Conservation (phyloP, 352 stramenopile genomes). For the Phytophthora brassicae region DNA sequence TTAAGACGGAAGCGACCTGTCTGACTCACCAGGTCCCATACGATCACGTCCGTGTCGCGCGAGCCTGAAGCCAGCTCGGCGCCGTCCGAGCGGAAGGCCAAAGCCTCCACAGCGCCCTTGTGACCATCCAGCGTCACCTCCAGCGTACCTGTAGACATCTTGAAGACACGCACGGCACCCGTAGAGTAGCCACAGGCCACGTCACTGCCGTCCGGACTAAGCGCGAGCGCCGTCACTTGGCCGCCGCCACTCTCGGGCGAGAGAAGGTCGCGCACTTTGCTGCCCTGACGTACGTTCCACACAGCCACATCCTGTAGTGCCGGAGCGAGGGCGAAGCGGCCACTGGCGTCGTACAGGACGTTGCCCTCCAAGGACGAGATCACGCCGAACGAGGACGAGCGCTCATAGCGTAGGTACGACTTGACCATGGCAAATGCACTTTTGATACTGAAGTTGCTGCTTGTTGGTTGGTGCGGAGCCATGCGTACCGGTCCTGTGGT, state of each 20-base stretch:
- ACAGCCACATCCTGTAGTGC: slow-evolving; percentile 90
- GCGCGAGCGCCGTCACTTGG: slow-evolving; percentile 77
- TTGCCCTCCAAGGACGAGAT: slow-evolving; percentile 90
- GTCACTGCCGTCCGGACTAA: slow-evolving; percentile 76
- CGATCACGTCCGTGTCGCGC: slow-evolving; percentile 92
- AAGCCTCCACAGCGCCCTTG: slow-evolving; percentile 70
- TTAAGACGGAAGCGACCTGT: slow-evolving; percentile 89
- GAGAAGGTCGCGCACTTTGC: slow-evolving; percentile 76
- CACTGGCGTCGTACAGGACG: slow-evolving; percentile 85
- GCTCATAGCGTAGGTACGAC: slow-evolving; percentile 93
- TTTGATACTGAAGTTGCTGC: neutral
- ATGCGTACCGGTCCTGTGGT: neutral
- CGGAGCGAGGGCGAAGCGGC: slow-evolving; percentile 83
- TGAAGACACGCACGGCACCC: slow-evolving; percentile 77
- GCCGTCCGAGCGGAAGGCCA: slow-evolving; percentile 79
- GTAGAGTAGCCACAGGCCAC: slow-evolving; percentile 87
- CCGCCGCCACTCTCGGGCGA: slow-evolving; percentile 35
- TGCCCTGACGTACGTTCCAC: slow-evolving; percentile 91
- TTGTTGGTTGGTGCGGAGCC: slow-evolving; percentile 17
- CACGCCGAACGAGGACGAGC: slow-evolving; percentile 88
- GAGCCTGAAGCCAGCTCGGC: slow-evolving; percentile 84
- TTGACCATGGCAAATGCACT: slow-evolving; percentile 70
- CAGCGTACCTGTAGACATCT: slow-evolving; percentile 70
- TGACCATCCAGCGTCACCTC: slow-evolving; percentile 91
- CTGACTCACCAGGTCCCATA: slow-evolving; percentile 94